phyloP scores from a whole-genome alignment of 495 filamentous ascomycete genomes.

The Penicillium angulare region DNA sequence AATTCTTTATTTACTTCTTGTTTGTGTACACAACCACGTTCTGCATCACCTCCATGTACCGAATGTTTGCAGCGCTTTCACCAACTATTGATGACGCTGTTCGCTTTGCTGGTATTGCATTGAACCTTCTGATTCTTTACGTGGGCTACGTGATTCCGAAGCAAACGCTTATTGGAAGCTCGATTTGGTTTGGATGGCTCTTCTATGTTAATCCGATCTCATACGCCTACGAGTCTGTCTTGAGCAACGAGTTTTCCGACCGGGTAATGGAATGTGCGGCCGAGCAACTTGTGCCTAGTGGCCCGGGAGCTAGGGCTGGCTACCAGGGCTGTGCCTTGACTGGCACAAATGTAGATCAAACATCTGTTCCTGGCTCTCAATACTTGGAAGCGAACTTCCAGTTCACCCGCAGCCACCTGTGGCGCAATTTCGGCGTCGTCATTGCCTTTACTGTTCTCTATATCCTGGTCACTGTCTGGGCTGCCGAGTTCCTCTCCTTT shows the following conservation, averaged over 20 bases:
- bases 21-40: conserved; percentile 70
- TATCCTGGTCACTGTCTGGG: conserved; percentile 63
- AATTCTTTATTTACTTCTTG: conserved; percentile 72
- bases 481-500: conserved; percentile 53
- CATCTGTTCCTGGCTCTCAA: conserved; percentile 52
- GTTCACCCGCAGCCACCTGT: conserved; percentile 65
- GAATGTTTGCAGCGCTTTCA: conserved; percentile 74
- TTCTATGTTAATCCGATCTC: conserved; percentile 71
- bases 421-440: conserved; percentile 79
- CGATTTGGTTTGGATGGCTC: conserved; percentile 82
- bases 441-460: conserved; percentile 69
- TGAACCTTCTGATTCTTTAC: conserved; percentile 71
- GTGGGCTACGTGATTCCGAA: conserved; percentile 80
- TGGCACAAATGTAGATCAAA: conserved; percentile 48
- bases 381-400: conserved; percentile 57
- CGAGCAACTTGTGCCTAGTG: conserved; percentile 54
- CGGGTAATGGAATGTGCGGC: conserved; percentile 59
- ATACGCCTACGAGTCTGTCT: conserved; percentile 71
- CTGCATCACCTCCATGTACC: conserved; percentile 65
- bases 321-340: conserved; percentile 64
- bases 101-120: conserved; percentile 63
- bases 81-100: conserved; percentile 73
- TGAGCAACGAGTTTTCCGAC: conserved; percentile 66
- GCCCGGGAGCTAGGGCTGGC: conserved; percentile 44
- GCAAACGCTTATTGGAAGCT: conserved; percentile 55